Base-by-base conservation (phyloP, 768 basidiomycete genomes). In the Amanita rimosa region DNA sequence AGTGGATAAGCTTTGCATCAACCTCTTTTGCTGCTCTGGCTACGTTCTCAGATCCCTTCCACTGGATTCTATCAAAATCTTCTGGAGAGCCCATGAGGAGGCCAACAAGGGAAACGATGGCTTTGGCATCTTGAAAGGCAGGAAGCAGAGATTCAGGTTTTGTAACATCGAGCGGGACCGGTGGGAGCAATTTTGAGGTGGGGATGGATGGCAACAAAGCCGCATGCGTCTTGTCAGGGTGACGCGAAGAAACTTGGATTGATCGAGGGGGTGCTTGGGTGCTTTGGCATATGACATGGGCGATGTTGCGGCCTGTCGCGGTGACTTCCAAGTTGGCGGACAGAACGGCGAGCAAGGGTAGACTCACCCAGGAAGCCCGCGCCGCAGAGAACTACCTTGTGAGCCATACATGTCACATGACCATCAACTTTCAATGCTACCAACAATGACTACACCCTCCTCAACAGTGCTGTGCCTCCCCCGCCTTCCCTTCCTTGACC, bases 101-200 rank as follows among this genome's bases (percentile, higher is more conserved):
- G 1, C 85, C 85, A 24, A 86, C 84, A 29, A 88, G 70, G 14
- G 83, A 86, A 1, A 86, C 66, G 1, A 86, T 71, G 1, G 75
- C 70, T 31, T 67, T 59, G 2, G 86, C 81, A 51, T 65, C 74
- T 49, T 72, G 57, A 51, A 88, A 74, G 3, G 76, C 79, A 3
- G 62, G 54, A 7, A 44, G 39, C 7, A 85, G 62, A 0, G 76
- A 73, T 4, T 62, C 56, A 11, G 69, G 64, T 35, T 73, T 66
- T 13, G 81, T 82, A 42, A 87, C 68, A 55, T 88, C 83, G 14
- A 73, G 64, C 33, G 64, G 52, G 14, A 59, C 67, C 39, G 67
- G 71, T 16, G 65, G 74, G 53, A 71, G 70, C 48, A 75, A 60
- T 11, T 50, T 53, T 6, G 64, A 59, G 27, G 67, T 58, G 24